Evolutionary conservation across 1,284 basidiomycete species (phyloP).

Genomic region (Psilocybe mexicana): DNA sequence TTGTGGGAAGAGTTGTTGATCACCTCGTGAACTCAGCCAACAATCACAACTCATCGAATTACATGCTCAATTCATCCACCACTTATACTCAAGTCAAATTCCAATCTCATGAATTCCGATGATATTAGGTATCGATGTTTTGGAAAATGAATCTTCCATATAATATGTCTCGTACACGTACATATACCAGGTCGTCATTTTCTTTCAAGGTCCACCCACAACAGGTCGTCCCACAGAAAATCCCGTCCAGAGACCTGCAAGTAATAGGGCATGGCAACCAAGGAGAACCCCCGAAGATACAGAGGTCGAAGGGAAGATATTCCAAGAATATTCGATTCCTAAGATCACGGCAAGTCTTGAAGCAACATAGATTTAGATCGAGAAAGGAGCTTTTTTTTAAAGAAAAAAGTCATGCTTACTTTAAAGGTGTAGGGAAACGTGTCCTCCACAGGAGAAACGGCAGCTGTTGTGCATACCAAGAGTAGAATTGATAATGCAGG

Average conservation of each 20-base stretch:
- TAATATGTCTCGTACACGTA: too few relatives aligned
- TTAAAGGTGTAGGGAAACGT: slow-evolving; percentile 57
- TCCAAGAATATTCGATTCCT: slow-evolving; percentile 85
- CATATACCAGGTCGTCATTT: too few relatives aligned
- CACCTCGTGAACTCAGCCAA: too few relatives aligned
- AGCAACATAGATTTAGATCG: background rate
- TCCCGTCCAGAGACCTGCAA: slow-evolving; percentile 64
- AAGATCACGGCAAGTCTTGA: slow-evolving; percentile 61
- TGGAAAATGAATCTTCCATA: too few relatives aligned
- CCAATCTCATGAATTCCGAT: too few relatives aligned
- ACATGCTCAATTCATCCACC: too few relatives aligned
- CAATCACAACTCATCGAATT: too few relatives aligned
- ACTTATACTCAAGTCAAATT: too few relatives aligned
- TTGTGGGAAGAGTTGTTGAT: background rate
- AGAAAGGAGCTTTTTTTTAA: slow-evolving; percentile 4
- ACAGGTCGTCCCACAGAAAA: background rate
- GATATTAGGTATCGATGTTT: too few relatives aligned
- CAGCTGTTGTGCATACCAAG: slow-evolving; percentile 96
- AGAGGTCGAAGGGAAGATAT: slow-evolving; percentile 80
- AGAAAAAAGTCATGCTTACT: slow-evolving; percentile 45
- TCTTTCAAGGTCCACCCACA: background rate
- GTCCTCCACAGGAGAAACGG: slow-evolving; percentile 84
- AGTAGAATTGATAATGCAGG: slow-evolving; percentile 98
- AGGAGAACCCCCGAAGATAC: slow-evolving; percentile 70
- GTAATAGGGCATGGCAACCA: slow-evolving; percentile 54